A percentile compares a stretch with the other conserved stretches of the same genome.
phyloP scores from a whole-genome alignment of 331 rosid species.

The Pyrus hybrid region DNA sequence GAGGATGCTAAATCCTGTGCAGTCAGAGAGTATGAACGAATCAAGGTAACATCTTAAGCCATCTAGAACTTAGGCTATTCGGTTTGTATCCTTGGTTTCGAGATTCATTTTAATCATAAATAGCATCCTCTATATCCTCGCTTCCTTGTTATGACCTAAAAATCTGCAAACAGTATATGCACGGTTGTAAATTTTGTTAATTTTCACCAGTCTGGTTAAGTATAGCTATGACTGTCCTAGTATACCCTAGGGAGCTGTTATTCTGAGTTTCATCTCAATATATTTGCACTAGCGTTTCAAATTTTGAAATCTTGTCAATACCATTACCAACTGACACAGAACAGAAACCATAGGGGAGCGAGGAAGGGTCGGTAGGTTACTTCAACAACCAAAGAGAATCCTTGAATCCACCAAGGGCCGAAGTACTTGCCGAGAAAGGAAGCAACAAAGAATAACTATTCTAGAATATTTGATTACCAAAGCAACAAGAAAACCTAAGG shows the following conservation, averaged over 20 bases:
- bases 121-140: not conserved
- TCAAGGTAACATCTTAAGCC: slow-evolving; percentile 21
- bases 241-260: not conserved
- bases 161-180: not conserved
- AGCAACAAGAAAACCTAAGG: not conserved
- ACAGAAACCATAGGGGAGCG: too few relatives aligned
- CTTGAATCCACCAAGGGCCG: not conserved
- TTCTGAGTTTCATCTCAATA: not conserved
- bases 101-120: not conserved
- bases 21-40: slow-evolving; percentile 32
- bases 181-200: not conserved
- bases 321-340: not conserved
- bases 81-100: not conserved
- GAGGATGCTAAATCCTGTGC: slow-evolving; percentile 45
- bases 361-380: not conserved
- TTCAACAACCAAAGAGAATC: not conserved
- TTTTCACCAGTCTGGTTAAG: not conserved
- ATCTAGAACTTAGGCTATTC: not conserved
- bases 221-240: not conserved
- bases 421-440: too few relatives aligned
- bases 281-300: too few relatives aligned
- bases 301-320: not conserved
- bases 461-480: too few relatives aligned
- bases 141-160: not conserved
- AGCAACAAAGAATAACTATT: too few relatives aligned